Conservation (phyloP, 805 yeast species). For the Yamadazyma sp. region DNA sequence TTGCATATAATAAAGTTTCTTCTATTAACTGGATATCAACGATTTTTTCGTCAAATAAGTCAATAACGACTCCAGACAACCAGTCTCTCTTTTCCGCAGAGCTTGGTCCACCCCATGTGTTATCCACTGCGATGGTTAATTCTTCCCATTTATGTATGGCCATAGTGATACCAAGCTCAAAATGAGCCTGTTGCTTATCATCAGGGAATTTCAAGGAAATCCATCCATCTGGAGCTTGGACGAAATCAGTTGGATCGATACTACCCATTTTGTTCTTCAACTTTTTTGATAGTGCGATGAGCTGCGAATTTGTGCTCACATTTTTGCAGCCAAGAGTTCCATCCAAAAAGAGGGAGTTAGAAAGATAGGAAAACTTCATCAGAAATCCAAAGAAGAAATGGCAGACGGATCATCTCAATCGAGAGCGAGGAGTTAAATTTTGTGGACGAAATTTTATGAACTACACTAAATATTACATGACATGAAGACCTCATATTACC, state of each 20-base stretch:
- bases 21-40: constrained; percentile 82
- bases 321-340: constrained; percentile 3
- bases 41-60: constrained; percentile 62
- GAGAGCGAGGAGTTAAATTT: too few species aligned
- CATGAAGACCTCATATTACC: too few species aligned
- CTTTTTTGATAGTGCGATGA: constrained; percentile 8
- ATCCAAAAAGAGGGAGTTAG: background rate
- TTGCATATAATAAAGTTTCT: constrained; percentile 79
- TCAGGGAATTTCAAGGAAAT: constrained; percentile 45
- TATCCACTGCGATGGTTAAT: constrained; percentile 82
- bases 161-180: constrained; percentile 93
- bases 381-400: too few species aligned
- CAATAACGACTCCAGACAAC: constrained; percentile 82
- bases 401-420: too few species aligned
- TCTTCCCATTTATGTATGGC: constrained; percentile 90
- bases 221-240: constrained; percentile 49
- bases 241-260: constrained; percentile 50
- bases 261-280: constrained; percentile 20
- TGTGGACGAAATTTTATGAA: too few species aligned
- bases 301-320: constrained; percentile 1
- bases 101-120: constrained; percentile 94
- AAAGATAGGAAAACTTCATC: too few species aligned
- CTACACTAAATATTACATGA: too few species aligned
- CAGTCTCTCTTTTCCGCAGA: constrained; percentile 92
- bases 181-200: constrained; percentile 74